These are phyloP conservation scores for Pseudogymnoascus sp. DNA, from an alignment of 2,329 filamentous ascomycete species.

Conservation along the genomic window DNA sequence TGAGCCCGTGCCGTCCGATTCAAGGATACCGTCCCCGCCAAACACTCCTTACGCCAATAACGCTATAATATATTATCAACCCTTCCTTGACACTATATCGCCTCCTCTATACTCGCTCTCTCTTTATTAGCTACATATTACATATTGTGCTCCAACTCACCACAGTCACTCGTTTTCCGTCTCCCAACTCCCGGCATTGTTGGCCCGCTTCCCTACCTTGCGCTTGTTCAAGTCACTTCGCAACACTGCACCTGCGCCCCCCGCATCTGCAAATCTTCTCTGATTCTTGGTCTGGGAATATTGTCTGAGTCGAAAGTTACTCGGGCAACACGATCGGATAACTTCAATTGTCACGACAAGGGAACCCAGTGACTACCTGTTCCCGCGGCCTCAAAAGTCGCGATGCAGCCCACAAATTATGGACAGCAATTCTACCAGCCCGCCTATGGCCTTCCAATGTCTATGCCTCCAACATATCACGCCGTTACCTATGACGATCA, in stretches of 20 bases:
- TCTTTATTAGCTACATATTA: not conserved
- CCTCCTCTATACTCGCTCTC: not conserved
- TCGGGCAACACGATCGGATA: not conserved
- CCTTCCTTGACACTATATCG: not conserved
- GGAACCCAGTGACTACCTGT: not conserved
- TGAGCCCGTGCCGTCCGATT: not conserved
- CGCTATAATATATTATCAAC: not conserved
- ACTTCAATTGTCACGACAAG: not conserved
- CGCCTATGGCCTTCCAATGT: not conserved
- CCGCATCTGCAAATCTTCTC: not conserved
- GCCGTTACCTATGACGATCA: not conserved
- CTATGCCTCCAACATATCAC: not conserved
- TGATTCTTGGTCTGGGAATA: not conserved
- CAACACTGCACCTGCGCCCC: not conserved
- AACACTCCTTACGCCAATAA: conserved; percentile 1
- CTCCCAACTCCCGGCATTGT: not conserved
- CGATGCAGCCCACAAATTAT: not conserved
- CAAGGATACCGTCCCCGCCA: not conserved
- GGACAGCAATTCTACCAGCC: not conserved
- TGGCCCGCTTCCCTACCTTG: not conserved
- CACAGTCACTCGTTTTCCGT: not conserved
- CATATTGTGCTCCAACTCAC: not conserved
- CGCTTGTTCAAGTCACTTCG: not conserved
- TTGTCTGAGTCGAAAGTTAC: not conserved
- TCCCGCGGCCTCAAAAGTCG: not conserved